Evolutionary conservation across 2,329 filamentous ascomycete genomes (phyloP).

Genomic region (Lomentospora prolificans): DNA sequence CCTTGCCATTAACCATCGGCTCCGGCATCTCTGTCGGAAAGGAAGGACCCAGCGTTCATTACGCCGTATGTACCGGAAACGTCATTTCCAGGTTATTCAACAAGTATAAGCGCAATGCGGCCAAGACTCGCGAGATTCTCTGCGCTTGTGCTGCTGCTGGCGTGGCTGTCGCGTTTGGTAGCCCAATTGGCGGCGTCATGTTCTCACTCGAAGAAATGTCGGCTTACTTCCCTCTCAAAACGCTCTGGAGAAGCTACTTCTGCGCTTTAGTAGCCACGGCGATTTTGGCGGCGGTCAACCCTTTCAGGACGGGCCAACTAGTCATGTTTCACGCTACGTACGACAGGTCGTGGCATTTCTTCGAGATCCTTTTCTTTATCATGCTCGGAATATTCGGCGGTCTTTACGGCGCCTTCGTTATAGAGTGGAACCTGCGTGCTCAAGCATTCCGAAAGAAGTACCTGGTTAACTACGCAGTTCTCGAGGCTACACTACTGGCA

Average conservation of each 20-base stretch:
- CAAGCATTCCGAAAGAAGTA: conserved; percentile 94
- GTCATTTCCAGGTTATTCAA: conserved; percentile 88
- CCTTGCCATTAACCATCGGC: conserved; percentile 81
- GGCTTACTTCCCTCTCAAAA: conserved; percentile 91
- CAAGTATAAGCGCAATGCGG: conserved; percentile 85
- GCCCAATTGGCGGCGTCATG: conserved; percentile 89
- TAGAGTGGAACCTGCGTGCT: conserved; percentile 90
- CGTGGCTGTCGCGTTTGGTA: conserved; percentile 93
- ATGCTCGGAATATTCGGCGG: conserved; percentile 88
- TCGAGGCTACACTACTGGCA: conserved; percentile 78
- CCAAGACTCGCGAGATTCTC: conserved; percentile 89
- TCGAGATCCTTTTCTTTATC: conserved; percentile 88
- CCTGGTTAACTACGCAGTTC: conserved; percentile 69
- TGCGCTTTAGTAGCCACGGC: conserved; percentile 92
- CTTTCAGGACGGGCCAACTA: conserved; percentile 89
- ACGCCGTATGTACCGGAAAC: conserved; percentile 94
- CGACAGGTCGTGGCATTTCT: conserved; percentile 95
- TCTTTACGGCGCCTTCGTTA: conserved; percentile 90
- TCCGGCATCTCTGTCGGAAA: conserved; percentile 93
- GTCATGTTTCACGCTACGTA: conserved; percentile 99
- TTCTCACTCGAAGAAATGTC: conserved; percentile 99
- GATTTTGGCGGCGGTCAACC: conserved; percentile 90
- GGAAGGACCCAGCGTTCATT: conserved; percentile 97
- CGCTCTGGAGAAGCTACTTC: conserved; percentile 96
- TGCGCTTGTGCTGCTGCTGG: conserved; percentile 91